A percentile compares a stretch with the other conserved stretches of the same genome.
These are phyloP conservation scores for Pichia sp. DNA, from an alignment of 1,139 yeast genomes.

Conservation along the genomic window DNA sequence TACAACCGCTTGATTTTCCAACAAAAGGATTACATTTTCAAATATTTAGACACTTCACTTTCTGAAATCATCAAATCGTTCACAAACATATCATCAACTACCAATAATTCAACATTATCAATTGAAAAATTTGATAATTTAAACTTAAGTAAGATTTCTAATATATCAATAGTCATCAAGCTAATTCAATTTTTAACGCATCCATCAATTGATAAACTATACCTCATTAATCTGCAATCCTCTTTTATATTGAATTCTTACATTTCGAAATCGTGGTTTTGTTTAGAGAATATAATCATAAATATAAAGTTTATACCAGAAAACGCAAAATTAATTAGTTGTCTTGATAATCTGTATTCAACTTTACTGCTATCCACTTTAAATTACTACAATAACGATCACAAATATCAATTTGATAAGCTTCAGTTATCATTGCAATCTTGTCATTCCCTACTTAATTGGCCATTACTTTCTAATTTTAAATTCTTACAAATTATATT, in stretches of 20 bases:
- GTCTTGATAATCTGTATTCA: slow-evolving; percentile 25
- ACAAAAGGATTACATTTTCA: slow-evolving; percentile 17
- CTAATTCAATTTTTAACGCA: slow-evolving; percentile 24
- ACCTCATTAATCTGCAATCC: slow-evolving; percentile 18
- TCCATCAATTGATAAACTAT: slow-evolving; percentile 16
- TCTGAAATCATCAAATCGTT: slow-evolving; percentile 13
- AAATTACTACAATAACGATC: slow-evolving; percentile 18
- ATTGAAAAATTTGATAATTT: slow-evolving; percentile 12
- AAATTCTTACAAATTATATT: slow-evolving; percentile 22
- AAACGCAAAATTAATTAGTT: slow-evolving; percentile 2
- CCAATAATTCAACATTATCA: slow-evolving; percentile 6
- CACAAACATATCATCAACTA: slow-evolving; percentile 1
- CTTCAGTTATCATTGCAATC: slow-evolving; percentile 17
- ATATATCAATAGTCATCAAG: slow-evolving; percentile 24
- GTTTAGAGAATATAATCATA: slow-evolving; percentile 25
- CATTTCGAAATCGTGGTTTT: slow-evolving; percentile 28
- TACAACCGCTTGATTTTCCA: slow-evolving; percentile 8
- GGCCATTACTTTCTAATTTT: slow-evolving; percentile 24
- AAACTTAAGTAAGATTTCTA: slow-evolving; percentile 17
- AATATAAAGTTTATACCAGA: slow-evolving; percentile 21
- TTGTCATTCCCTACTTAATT: slow-evolving; percentile 24
- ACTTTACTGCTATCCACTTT: slow-evolving; percentile 20
- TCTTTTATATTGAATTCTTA: slow-evolving; percentile 21
- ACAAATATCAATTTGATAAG: slow-evolving; percentile 12
- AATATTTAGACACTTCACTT: slow-evolving; percentile 16